Evolutionary conservation across 148 eudicot genomes (phyloP).

Genomic region (Beta vulgaris): DNA sequence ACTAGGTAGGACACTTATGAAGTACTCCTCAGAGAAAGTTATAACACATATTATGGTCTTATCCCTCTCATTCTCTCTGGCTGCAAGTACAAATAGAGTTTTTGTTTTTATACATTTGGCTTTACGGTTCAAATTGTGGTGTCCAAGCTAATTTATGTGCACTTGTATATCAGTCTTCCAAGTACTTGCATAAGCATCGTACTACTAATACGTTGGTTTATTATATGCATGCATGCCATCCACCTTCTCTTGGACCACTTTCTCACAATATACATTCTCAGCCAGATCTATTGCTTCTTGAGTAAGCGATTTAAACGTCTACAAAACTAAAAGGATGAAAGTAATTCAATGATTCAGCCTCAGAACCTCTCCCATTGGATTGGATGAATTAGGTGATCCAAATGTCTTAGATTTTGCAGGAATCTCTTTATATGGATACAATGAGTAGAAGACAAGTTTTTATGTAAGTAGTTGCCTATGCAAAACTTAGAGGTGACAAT

Average conservation of each 20-base stretch:
- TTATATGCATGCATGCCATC: background rate
- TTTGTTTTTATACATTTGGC: background rate
- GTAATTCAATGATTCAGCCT: background rate
- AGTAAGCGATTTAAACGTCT: slow-evolving; percentile 1
- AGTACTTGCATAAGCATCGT: slow-evolving; percentile 1
- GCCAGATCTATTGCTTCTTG: slow-evolving; percentile 10
- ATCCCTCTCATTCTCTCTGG: slow-evolving; percentile 9
- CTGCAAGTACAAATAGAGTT: background rate
- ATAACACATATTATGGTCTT: background rate
- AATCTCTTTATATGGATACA: no score
- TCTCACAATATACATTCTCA: background rate
- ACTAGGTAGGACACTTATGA: background rate
- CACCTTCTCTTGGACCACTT: slow-evolving; percentile 7
- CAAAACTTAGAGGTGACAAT: no score
- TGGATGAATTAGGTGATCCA: background rate
- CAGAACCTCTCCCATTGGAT: background rate
- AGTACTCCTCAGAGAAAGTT: background rate
- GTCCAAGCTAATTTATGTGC: background rate
- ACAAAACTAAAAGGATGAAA: background rate
- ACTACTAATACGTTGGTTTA: background rate
- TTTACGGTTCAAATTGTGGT: background rate
- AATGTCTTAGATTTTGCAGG: background rate
- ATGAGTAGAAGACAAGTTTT: no score
- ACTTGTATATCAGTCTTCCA: background rate
- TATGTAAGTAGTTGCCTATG: no score